These are phyloP conservation scores for Alopecurus myosuroides DNA, from an alignment of 176 grass and related monocot genomes.

Conservation along the genomic window DNA sequence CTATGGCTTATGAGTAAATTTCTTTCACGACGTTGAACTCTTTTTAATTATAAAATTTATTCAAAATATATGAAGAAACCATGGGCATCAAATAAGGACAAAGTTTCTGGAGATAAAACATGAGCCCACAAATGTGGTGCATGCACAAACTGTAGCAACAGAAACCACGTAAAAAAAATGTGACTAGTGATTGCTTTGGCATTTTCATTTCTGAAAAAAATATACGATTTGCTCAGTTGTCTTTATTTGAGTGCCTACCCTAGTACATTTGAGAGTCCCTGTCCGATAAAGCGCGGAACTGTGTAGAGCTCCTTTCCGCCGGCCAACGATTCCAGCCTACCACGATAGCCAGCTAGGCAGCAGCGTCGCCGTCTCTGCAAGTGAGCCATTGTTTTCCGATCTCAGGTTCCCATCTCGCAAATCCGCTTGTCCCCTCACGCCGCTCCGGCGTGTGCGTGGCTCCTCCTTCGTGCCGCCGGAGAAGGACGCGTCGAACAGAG, in stretches of 20 bases:
- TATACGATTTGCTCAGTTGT: too few species aligned
- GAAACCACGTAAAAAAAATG: too few species aligned
- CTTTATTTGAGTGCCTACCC: not conserved
- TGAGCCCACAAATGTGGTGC: too few species aligned
- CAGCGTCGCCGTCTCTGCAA: not conserved
- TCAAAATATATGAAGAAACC: too few species aligned
- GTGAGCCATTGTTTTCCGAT: slow-evolving; percentile 23
- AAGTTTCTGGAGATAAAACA: too few species aligned
- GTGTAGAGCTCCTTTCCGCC: not conserved
- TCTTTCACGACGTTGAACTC: too few species aligned
- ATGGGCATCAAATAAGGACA: too few species aligned
- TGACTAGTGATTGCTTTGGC: not conserved
- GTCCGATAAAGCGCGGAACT: not conserved
- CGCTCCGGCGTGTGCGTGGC: not conserved
- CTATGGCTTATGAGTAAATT: too few species aligned
- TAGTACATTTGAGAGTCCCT: not conserved
- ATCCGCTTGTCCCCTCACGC: not conserved
- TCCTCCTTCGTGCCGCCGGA: not conserved
- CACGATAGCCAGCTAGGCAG: not conserved
- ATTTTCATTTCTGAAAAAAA: too few species aligned
- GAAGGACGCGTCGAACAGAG: not conserved
- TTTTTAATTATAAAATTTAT: too few species aligned
- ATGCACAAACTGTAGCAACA: too few species aligned
- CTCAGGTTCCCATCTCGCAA: not conserved
- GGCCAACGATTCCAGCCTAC: not conserved